Percentiles rank a stretch among this genome's conserved stretches.
phyloP scores from a whole-genome alignment of 108 stramenopile species.

The Cyclotella baltica region DNA sequence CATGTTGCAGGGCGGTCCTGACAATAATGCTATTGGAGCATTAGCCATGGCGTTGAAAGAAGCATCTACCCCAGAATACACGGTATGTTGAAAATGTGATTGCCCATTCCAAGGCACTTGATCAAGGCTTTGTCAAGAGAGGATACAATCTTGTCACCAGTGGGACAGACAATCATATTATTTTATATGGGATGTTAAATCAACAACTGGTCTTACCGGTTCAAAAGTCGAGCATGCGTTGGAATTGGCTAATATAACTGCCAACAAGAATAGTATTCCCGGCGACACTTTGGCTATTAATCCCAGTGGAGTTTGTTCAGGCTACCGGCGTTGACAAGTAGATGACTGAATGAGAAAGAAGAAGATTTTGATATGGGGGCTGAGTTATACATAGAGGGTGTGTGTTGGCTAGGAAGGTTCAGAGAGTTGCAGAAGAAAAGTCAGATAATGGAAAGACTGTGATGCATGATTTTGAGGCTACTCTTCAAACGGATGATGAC shows the following conservation, averaged over 20 bases:
- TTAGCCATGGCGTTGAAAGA: constrained; percentile 98
- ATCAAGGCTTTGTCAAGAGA: constrained; percentile 70
- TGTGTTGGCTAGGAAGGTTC: constrained; percentile 79
- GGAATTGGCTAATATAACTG: constrained; percentile 94
- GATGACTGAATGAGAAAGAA: constrained; percentile 90
- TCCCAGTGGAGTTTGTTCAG: constrained; percentile 98
- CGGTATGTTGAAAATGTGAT: constrained; percentile 87
- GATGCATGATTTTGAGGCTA: constrained; percentile 79
- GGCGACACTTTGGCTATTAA: constrained; percentile 97
- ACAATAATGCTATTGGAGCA: constrained; percentile 98
- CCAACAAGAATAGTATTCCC: constrained; percentile 99
- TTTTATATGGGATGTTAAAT: constrained; percentile 98
- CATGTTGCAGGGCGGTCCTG: constrained; percentile 98
- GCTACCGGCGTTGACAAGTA: constrained; percentile 91
- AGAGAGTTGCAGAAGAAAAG: constrained; percentile 69
- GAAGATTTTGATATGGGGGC: constrained; percentile 95
- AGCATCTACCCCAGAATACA: constrained; percentile 88
- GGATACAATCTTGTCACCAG: constrained; percentile 96
- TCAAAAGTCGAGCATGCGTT: constrained; percentile 97
- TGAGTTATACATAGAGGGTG: constrained; percentile 94
- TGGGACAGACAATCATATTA: constrained; percentile 99
- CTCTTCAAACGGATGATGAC: constrained; percentile 51
- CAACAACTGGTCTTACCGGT: constrained; percentile 91
- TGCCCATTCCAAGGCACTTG: constrained; percentile 93
- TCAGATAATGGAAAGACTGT: constrained; percentile 78